A percentile compares a stretch with the other conserved stretches of the same genome.
Evolutionary conservation across 192 early-diverging fungal species (phyloP).

Genomic region (Coemansia sp.): DNA sequence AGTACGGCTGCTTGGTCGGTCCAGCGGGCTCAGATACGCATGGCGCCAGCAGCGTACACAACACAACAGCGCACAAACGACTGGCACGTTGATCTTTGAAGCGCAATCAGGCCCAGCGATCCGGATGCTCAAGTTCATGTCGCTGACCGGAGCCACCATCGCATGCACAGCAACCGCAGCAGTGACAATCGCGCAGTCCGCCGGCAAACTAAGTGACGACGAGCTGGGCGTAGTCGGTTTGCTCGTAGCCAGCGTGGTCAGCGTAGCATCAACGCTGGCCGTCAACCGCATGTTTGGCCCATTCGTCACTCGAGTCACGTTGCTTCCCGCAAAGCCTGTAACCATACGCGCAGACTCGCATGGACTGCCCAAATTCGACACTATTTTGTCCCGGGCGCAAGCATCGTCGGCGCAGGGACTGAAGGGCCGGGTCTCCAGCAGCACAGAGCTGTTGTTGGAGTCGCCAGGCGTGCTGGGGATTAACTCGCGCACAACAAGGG

Average conservation of each 20-base stretch:
- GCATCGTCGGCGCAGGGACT: conserved; percentile 4
- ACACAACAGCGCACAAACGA: neutral
- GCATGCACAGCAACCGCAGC: conserved; percentile 39
- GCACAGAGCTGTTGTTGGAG: conserved; percentile 40
- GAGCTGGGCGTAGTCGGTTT: conserved; percentile 27
- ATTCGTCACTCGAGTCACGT: conserved; percentile 43
- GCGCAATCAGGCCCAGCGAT: conserved; percentile 36
- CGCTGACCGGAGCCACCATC: conserved; percentile 31
- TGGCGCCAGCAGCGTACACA: neutral
- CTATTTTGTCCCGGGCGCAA: conserved; percentile 19
- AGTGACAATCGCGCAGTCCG: conserved; percentile 15
- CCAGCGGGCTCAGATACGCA: neutral
- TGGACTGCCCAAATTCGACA: conserved; percentile 53
- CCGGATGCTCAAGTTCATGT: conserved; percentile 56
- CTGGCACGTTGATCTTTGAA: conserved; percentile 29
- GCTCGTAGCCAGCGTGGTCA: conserved; percentile 37
- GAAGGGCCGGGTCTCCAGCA: conserved; percentile 20
- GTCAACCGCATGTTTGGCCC: conserved; percentile 45
- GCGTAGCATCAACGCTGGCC: conserved; percentile 34
- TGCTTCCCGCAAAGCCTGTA: conserved; percentile 13
- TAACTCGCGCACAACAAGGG: conserved; percentile 21
- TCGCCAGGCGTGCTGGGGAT: conserved; percentile 44
- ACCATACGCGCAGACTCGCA: conserved; percentile 18
- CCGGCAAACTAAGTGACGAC: conserved; percentile 20
- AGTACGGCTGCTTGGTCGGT: neutral